Evolutionary conservation across 495 filamentous ascomycete genomes (phyloP), one percentile per base, ranked within the genome.

Genomic region (Evernia prunastri): DNA sequence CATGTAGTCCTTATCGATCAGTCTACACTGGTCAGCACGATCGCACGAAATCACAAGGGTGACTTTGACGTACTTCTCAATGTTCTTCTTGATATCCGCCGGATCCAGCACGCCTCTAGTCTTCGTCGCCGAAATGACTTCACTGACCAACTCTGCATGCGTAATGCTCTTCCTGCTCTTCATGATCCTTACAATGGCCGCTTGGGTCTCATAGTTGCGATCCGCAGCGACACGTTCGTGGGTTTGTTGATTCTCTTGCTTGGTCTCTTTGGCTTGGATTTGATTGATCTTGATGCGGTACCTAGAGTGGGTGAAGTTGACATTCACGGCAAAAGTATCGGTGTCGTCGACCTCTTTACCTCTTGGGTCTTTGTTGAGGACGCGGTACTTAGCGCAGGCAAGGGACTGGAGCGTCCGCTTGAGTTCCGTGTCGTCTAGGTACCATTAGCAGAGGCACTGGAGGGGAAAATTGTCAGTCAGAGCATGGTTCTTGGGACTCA

Each of bases 261-360:
- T 84, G 11, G 95, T 97, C 77, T 97, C 95, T 73, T 92, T 93
- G 56, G 97, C 82, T 75, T 99, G 95, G 64, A 99, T 91, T 75
- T 95, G 90, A 76, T 97, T 98, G 80, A 97, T 96, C 79, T 99
- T 97, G 76, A 99, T 87, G 63, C 91, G 87, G 76, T 87, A 89
- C 75, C 96, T 96, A 35, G 82, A 81, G 67, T 96, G 87, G 23
- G 76, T 76, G 75, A 99, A 99, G 23, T 69, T 72, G 33, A 78
- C 66, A 75, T 97, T 97, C 65, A 94, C 83, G 0, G 80, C 79
- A 70, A 99, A 99, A 17, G 82, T 84, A 72, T 99, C 94, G 6
- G 82, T 89, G 2, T 75, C 67, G 59, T 82, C 80, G 58, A 99
- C 87, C 0, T 97, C 91, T 47, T 85, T 83, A 56, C 91, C 89